phyloP scores from a whole-genome alignment of 2,329 filamentous ascomycete genomes.

The Cercospora citrullina region DNA sequence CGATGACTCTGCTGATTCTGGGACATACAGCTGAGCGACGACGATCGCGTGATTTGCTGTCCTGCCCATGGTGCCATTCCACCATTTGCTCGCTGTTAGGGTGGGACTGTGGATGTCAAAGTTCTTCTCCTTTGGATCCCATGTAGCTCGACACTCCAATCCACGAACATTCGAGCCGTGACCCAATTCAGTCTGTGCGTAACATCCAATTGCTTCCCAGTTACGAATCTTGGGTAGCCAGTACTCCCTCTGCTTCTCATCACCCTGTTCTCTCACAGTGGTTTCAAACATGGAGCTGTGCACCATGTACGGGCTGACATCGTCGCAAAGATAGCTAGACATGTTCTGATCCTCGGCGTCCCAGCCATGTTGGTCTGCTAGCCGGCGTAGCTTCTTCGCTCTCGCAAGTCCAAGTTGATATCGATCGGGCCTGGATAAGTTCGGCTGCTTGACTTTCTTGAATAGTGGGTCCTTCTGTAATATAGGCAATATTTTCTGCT shows the following conservation, averaged over 20 bases:
- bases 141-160: constrained; percentile 51
- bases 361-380: constrained; percentile 51
- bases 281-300: constrained; percentile 55
- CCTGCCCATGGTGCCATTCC: constrained; percentile 55
- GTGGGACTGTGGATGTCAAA: constrained; percentile 55
- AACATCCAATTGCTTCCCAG: constrained; percentile 54
- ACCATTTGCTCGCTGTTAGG: constrained; percentile 57
- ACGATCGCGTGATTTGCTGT: constrained; percentile 59
- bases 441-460: constrained; percentile 52
- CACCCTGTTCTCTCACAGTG: constrained; percentile 54
- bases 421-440: constrained; percentile 53
- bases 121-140: constrained; percentile 47
- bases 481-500: constrained; percentile 49
- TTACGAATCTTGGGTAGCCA: constrained; percentile 54
- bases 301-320: constrained; percentile 55
- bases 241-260: constrained; percentile 49
- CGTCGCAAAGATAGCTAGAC: constrained; percentile 55
- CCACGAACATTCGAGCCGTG: constrained; percentile 56
- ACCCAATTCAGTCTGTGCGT: constrained; percentile 53
- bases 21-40: constrained; percentile 53
- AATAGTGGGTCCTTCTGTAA: constrained; percentile 52
- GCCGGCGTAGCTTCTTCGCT: constrained; percentile 52
- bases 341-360: constrained; percentile 53
- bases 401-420: constrained; percentile 56
- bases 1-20: constrained; percentile 34